Evolutionary conservation across 441 rosid genomes (phyloP).

Genomic region (Sinapis alba): DNA sequence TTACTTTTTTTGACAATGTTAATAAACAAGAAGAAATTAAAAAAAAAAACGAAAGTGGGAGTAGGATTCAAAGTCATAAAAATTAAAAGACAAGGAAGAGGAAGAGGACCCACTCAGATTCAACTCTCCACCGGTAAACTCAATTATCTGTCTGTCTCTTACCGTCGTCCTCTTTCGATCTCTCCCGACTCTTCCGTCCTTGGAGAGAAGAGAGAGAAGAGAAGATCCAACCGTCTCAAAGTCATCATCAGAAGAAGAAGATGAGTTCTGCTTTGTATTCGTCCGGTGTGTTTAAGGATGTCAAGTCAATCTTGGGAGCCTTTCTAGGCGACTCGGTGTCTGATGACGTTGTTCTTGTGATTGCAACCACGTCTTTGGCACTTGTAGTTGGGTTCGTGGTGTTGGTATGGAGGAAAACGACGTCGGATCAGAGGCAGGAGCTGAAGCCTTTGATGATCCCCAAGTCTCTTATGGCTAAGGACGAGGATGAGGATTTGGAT

Average conservation of each 20-base stretch:
- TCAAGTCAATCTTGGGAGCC: conserved; percentile 58
- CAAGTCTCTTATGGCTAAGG: conserved; percentile 46
- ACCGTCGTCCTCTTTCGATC: conserved; percentile 21
- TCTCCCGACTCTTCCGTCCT: conserved; percentile 16
- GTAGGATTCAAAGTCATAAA: conserved; percentile 21
- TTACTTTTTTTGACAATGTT: not conserved
- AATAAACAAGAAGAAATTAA: not conserved
- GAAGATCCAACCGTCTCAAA: not conserved
- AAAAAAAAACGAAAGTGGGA: not conserved
- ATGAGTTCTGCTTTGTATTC: conserved; percentile 48
- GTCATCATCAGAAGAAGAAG: not conserved
- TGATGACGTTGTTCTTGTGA: conserved; percentile 50
- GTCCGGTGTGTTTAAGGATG: conserved; percentile 53
- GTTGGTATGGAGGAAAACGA: conserved; percentile 51
- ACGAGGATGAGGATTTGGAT: conserved; percentile 55
- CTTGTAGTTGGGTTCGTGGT: not conserved
- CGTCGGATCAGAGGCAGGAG: conserved; percentile 53
- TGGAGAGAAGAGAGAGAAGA: not conserved
- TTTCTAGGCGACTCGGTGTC: conserved; percentile 35
- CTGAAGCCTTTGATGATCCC: conserved; percentile 52
- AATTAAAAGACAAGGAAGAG: conserved; percentile 11
- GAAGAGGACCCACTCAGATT: conserved; percentile 33
- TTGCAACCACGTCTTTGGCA: conserved; percentile 61
- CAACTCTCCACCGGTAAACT: conserved; percentile 28
- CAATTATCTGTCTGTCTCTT: not conserved